A percentile compares a stretch with the other conserved stretches of the same genome.
Evolutionary conservation across 106 monocot species (phyloP).

Genomic region (Apostasia shenzhenica): DNA sequence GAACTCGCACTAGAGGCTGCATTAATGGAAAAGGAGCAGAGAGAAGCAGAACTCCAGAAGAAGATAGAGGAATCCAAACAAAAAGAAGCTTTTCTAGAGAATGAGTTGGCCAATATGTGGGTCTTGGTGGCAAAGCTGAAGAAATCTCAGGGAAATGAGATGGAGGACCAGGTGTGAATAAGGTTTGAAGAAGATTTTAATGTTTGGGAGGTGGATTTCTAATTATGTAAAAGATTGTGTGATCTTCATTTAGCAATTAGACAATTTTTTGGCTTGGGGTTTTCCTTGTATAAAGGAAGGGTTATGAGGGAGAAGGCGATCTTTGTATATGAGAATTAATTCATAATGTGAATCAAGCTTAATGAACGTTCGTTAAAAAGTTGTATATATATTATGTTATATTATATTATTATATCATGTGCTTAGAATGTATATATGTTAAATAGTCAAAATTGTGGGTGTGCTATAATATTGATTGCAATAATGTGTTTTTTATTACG

Average conservation of each 20-base stretch:
- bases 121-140: conserved; percentile 78
- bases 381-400: too few species aligned
- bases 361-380: not conserved
- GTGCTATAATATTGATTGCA: too few species aligned
- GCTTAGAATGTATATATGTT: too few species aligned
- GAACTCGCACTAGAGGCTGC: conserved; percentile 50
- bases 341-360: conserved; percentile 5
- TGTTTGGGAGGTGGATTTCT: not conserved
- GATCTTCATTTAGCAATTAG: not conserved
- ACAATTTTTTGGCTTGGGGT: not conserved
- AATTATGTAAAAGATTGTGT: not conserved
- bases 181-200: not conserved
- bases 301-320: not conserved
- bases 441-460: too few species aligned
- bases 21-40: conserved; percentile 60
- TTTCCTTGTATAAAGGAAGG: not conserved
- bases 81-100: conserved; percentile 73
- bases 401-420: too few species aligned
- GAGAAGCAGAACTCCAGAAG: conserved; percentile 64
- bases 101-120: conserved; percentile 95
- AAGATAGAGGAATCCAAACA: conserved; percentile 72
- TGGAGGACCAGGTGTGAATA: conserved; percentile 11
- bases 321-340: conserved; percentile 3
- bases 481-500: too few species aligned
- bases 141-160: conserved; percentile 44